phyloP scores from a whole-genome alignment of 1,139 yeast species.

The Barnettozyma hawaiiensis region DNA sequence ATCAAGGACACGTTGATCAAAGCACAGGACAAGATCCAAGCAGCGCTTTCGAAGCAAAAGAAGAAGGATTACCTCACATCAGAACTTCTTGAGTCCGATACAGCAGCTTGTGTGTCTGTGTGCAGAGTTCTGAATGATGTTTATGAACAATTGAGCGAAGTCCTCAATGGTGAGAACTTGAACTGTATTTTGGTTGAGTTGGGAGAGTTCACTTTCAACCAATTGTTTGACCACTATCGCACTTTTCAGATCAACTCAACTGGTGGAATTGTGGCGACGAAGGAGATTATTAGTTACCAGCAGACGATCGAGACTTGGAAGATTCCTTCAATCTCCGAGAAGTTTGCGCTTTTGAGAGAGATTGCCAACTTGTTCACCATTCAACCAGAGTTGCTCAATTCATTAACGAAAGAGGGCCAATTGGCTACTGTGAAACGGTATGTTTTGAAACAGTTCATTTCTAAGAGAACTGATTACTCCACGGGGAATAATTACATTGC shows the following conservation, averaged over 20 bases:
- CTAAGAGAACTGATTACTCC: conserved; percentile 66
- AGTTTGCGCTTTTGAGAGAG: conserved; percentile 70
- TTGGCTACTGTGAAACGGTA: conserved; percentile 63
- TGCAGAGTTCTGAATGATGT: conserved; percentile 47
- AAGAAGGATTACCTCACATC: conserved; percentile 53
- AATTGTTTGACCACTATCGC: conserved; percentile 67
- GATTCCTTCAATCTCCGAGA: conserved; percentile 56
- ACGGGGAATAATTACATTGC: conserved; percentile 44
- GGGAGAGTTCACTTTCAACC: conserved; percentile 55
- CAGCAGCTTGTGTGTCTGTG: conserved; percentile 63
- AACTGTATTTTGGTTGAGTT: conserved; percentile 48
- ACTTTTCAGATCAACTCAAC: conserved; percentile 71
- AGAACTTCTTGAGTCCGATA: conserved; percentile 52
- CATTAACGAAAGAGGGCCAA: conserved; percentile 79
- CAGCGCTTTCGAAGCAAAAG: conserved; percentile 54
- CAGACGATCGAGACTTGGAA: conserved; percentile 68
- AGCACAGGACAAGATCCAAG: conserved; percentile 41
- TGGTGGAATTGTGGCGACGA: conserved; percentile 82
- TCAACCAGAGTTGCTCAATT: conserved; percentile 65
- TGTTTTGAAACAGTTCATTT: conserved; percentile 61
- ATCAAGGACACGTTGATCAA: conserved; percentile 52
- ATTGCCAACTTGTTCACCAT: conserved; percentile 83
- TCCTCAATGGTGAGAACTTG: conserved; percentile 51
- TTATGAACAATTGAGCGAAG: conserved; percentile 32
- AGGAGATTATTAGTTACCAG: conserved; percentile 78